A percentile compares a stretch with the other conserved stretches of the same genome.
Evolutionary conservation across 495 filamentous ascomycete species (phyloP).

Genomic region (Penicillium tannophilum): DNA sequence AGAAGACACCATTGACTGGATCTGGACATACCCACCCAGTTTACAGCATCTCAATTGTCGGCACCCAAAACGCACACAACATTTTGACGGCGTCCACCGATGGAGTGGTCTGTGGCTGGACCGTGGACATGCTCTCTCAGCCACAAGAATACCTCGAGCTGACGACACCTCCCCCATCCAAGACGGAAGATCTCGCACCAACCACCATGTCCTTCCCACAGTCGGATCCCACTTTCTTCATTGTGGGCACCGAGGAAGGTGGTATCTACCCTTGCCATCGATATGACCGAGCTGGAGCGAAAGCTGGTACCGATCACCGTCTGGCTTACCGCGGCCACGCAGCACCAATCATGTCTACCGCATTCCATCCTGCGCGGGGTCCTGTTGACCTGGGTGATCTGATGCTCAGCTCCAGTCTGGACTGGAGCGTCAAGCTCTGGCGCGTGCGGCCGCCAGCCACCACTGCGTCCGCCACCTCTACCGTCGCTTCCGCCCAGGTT

Average conservation of each 20-base stretch:
- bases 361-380: conserved; percentile 90
- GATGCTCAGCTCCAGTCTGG: conserved; percentile 79
- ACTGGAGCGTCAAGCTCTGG: conserved; percentile 98
- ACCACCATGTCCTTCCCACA: conserved; percentile 96
- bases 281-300: conserved; percentile 94
- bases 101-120: conserved; percentile 95
- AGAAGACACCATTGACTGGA: conserved; percentile 93
- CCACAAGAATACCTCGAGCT: conserved; percentile 92
- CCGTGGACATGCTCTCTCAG: conserved; percentile 92
- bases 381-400: conserved; percentile 95
- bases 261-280: conserved; percentile 94
- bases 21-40: conserved; percentile 92
- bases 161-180: conserved; percentile 79
- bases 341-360: conserved; percentile 92
- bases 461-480: conserved; percentile 45
- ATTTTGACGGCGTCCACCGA: conserved; percentile 96
- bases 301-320: conserved; percentile 87
- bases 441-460: conserved; percentile 74
- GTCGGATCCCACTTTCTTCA: conserved; percentile 94
- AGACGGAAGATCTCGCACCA: conserved; percentile 92
- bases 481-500: conserved; percentile 39
- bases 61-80: conserved; percentile 98
- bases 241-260: conserved; percentile 95
- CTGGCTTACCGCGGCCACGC: conserved; percentile 85
- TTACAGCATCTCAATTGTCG: conserved; percentile 92